A percentile compares a stretch with the other conserved stretches of the same genome.
Conservation (phyloP, 176 grass and related monocot species). For the Oryza brachyantha region DNA sequence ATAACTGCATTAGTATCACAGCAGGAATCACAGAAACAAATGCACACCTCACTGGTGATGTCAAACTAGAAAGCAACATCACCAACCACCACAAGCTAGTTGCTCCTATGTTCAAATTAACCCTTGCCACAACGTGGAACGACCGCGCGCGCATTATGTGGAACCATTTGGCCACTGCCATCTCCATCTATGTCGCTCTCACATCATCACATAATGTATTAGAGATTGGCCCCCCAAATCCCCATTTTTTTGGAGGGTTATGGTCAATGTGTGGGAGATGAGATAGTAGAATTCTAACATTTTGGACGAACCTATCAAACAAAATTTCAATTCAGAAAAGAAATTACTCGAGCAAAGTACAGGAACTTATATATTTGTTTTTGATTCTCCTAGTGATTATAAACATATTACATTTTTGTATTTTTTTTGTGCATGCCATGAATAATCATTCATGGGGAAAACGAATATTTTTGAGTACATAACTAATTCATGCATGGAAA, state of each 20-base stretch:
- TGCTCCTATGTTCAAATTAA: not conserved
- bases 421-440: no score
- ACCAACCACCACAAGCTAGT: not conserved
- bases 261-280: no score
- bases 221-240: not conserved
- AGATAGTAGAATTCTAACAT: not conserved
- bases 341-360: no score
- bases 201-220: not conserved
- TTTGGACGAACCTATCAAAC: not conserved
- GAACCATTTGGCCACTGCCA: not conserved
- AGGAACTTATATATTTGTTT: no score
- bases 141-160: not conserved
- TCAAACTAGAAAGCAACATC: constrained; percentile 18
- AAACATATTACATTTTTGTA: no score
- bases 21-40: not conserved
- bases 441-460: no score
- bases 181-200: not conserved
- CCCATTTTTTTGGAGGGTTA: not conserved
- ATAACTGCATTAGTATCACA: not conserved
- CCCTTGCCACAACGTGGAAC: not conserved
- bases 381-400: no score
- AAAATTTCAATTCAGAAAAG: not conserved
- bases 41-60: constrained; percentile 10
- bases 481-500: no score
- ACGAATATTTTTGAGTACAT: no score